phyloP scores from a whole-genome alignment of 2,329 filamentous ascomycete species.

The Aspergillus sp. region DNA sequence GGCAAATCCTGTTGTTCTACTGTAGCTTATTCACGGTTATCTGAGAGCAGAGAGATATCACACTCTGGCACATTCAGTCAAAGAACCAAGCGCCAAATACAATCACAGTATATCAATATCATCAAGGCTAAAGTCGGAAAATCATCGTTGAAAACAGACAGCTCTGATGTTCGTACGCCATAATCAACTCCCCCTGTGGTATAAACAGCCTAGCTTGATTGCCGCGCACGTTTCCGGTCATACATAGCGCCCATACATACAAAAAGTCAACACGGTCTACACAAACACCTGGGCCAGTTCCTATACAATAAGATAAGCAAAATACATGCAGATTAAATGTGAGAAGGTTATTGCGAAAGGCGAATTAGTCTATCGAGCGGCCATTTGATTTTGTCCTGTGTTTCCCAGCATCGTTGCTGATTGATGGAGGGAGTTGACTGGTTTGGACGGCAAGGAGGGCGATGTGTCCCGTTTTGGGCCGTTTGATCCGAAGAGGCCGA shows the following conservation, averaged over 20 bases:
- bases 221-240: conserved; percentile 16
- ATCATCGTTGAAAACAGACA: conserved; percentile 5
- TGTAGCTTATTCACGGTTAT: not conserved
- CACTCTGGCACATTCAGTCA: not conserved
- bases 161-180: conserved; percentile 19
- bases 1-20: not conserved
- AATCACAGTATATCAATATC: not conserved
- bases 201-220: conserved; percentile 12
- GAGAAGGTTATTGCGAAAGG: not conserved
- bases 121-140: not conserved
- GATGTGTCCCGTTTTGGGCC: conserved; percentile 32
- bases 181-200: conserved; percentile 9
- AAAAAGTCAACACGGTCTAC: conserved; percentile 19
- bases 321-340: conserved; percentile 2
- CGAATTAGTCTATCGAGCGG: conserved; percentile 27
- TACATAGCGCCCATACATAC: conserved; percentile 26
- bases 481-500: conserved; percentile 34
- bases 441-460: conserved; percentile 30
- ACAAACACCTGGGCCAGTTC: conserved; percentile 15
- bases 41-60: not conserved
- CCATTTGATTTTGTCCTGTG: conserved; percentile 33
- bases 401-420: conserved; percentile 30
- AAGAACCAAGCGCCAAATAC: conserved; percentile 5
- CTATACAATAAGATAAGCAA: conserved; percentile 14
- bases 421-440: conserved; percentile 32